These are phyloP conservation scores for Zasmidium citrigriseum DNA, from an alignment of 2,329 filamentous ascomycete genomes.

Conservation along the genomic window DNA sequence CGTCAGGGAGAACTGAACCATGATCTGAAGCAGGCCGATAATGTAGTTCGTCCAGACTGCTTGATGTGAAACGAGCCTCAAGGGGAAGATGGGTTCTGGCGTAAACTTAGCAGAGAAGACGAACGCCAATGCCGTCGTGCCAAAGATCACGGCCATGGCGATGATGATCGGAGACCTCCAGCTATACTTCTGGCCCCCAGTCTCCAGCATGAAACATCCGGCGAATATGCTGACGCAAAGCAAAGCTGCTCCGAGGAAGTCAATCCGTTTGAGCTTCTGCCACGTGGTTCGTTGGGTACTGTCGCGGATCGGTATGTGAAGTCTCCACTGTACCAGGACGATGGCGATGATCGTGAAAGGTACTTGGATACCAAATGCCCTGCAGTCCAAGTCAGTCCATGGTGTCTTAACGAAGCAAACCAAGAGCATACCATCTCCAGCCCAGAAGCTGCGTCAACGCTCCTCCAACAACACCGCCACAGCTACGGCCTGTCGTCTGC, in stretches of 20 bases:
- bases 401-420: too few relatives aligned
- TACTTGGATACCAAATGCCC: slow-evolving; percentile 60
- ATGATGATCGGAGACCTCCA: slow-evolving; percentile 41
- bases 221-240: slow-evolving; percentile 47
- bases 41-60: slow-evolving; percentile 57
- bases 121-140: slow-evolving; percentile 17
- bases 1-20: slow-evolving; percentile 64
- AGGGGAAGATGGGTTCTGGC: slow-evolving; percentile 56
- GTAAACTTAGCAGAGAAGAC: slow-evolving; percentile 24
- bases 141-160: slow-evolving; percentile 14
- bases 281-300: slow-evolving; percentile 10
- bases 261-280: slow-evolving; percentile 54
- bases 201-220: slow-evolving; percentile 50
- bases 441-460: slow-evolving; percentile 63
- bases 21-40: slow-evolving; percentile 55
- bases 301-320: slow-evolving; percentile 20
- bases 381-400: slow-evolving; percentile 19
- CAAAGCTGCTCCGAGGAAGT: slow-evolving; percentile 58
- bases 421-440: slow-evolving; percentile 59
- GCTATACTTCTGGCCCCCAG: slow-evolving; percentile 47
- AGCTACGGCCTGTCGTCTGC: slow-evolving; percentile 51
- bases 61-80: slow-evolving; percentile 54
- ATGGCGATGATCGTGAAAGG: slow-evolving; percentile 57
- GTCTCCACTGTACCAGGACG: slow-evolving; percentile 43
- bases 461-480: slow-evolving; percentile 60